Evolutionary conservation across 345 rosid genomes (phyloP).

Genomic region (Gossypioides kirkii): DNA sequence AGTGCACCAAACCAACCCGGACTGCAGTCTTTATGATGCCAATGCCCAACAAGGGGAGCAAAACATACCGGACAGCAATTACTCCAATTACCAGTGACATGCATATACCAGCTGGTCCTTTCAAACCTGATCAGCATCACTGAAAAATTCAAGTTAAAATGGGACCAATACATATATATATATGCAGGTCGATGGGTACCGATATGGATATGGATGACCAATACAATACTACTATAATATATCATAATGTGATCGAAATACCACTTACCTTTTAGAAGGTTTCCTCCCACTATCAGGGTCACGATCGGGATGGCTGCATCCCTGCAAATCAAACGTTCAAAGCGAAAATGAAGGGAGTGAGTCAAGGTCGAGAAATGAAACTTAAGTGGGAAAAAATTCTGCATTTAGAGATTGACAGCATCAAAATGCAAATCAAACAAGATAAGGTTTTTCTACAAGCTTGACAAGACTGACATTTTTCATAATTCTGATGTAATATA

Average conservation of each 20-base stretch:
- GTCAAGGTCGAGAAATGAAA: too few relatives aligned
- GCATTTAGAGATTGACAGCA: background rate
- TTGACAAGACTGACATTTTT: too few relatives aligned
- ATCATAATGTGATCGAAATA: background rate
- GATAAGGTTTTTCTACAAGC: too few relatives aligned
- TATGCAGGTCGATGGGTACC: too few relatives aligned
- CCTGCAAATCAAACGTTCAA: constrained; percentile 24
- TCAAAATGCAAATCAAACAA: background rate
- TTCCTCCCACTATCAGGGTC: constrained; percentile 61
- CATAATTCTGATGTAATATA: too few relatives aligned
- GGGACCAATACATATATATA: too few relatives aligned
- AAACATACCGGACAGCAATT: constrained; percentile 41
- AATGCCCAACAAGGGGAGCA: constrained; percentile 56
- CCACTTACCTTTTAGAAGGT: constrained; percentile 52
- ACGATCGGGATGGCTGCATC: constrained; percentile 63
- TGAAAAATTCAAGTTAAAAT: background rate
- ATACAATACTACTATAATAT: background rate
- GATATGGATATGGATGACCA: background rate
- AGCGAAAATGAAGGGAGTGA: background rate
- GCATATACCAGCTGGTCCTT: constrained; percentile 34
- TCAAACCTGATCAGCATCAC: constrained; percentile 36
- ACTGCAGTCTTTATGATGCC: constrained; percentile 39
- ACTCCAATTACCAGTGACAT: constrained; percentile 41
- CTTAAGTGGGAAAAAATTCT: background rate
- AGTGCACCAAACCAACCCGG: constrained; percentile 39